Evolutionary conservation across 73 alveolate genomes (phyloP).

Genomic region (Blepharisma japonicum): DNA sequence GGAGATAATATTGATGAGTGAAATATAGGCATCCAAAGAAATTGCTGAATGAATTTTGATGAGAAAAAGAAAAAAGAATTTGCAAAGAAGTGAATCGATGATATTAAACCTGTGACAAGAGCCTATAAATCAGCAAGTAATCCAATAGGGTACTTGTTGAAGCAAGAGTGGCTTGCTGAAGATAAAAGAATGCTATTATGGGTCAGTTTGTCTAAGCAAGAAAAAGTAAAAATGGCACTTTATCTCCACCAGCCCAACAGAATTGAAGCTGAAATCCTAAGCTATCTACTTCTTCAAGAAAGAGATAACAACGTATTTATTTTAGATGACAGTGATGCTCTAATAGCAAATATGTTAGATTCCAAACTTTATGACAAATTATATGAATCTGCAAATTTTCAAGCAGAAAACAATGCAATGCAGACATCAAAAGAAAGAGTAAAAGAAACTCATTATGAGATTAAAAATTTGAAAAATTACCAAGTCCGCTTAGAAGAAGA

Average conservation of each 20-base stretch:
- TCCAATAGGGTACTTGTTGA: background rate
- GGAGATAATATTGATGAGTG: too few species aligned
- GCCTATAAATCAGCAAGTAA: too few species aligned
- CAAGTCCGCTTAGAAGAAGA: background rate
- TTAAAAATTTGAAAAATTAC: background rate
- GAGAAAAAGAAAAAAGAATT: too few species aligned
- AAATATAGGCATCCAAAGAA: too few species aligned
- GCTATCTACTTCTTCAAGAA: background rate
- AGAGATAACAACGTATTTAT: background rate
- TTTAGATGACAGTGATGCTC: background rate
- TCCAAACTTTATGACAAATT: background rate
- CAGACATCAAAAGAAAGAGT: background rate
- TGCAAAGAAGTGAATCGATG: too few species aligned
- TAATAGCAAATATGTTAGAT: background rate
- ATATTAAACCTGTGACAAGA: too few species aligned
- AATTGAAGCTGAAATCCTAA: background rate
- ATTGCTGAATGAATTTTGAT: too few species aligned
- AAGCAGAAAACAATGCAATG: slow-evolving; percentile 1
- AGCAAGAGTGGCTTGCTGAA: background rate
- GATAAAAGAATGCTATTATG: background rate
- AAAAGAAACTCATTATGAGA: slow-evolving; percentile 10
- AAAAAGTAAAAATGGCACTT: background rate
- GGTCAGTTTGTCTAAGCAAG: background rate
- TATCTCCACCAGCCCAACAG: background rate
- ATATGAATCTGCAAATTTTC: too few species aligned